Conservation (phyloP, 108 stramenopile species). For the Fragilariopsis cylindrus region DNA sequence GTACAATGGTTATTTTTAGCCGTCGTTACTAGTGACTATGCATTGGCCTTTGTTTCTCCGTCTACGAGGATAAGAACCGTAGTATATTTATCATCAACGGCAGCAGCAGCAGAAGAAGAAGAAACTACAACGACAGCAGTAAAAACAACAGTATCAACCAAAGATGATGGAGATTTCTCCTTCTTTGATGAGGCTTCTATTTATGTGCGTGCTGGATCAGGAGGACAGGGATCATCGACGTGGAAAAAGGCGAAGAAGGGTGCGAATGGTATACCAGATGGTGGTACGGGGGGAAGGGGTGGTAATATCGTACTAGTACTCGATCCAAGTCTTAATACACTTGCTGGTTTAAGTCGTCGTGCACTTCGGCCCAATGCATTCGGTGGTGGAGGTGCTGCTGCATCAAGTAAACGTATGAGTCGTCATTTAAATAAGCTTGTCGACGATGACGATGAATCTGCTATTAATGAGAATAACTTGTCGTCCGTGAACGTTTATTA, state of each 20-base stretch:
- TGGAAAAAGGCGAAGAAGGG: constrained; percentile 66
- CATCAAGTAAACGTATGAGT: constrained; percentile 1
- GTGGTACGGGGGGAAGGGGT: constrained; percentile 90
- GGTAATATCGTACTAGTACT: constrained; percentile 80
- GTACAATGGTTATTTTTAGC: no score
- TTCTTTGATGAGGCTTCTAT: constrained; percentile 88
- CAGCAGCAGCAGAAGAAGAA: no score
- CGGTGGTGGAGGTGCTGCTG: constrained; percentile 73
- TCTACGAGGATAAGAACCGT: no score
- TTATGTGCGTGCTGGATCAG: constrained; percentile 82
- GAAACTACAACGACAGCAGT: background rate
- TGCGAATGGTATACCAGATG: constrained; percentile 86
- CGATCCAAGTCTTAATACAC: constrained; percentile 86
- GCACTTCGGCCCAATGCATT: constrained; percentile 80
- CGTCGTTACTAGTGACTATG: no score
- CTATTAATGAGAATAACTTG: background rate
- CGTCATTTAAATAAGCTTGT: no score
- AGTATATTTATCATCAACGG: no score
- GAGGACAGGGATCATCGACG: constrained; percentile 82
- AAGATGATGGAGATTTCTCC: constrained; percentile 59
- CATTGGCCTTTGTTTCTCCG: no score
- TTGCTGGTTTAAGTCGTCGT: constrained; percentile 70
- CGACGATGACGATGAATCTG: background rate
- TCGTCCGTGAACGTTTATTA: background rate
- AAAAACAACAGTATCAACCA: background rate